Base-by-base conservation (phyloP, 352 stramenopile genomes). In the Phytophthora constricta region DNA sequence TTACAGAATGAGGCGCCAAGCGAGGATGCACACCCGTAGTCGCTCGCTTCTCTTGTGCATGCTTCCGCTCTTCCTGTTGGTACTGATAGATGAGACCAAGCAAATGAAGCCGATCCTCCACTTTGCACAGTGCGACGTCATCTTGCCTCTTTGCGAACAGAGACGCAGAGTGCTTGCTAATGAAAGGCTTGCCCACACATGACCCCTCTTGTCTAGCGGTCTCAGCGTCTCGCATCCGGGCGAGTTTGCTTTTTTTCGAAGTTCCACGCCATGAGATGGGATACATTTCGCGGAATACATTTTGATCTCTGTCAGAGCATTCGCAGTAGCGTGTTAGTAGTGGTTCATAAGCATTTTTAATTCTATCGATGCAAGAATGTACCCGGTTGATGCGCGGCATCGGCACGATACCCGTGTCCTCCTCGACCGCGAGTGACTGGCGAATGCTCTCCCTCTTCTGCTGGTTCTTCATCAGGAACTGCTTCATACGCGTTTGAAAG, bases 61-160 rank as follows among this genome's bases (percentile, higher is more conserved):
- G 53, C 13, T 70, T 47, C 4, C 80, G 74, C 41, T 88, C 82
- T 47, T 90, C 77, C 49, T 84, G 80, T 28, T 93, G 81, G 49
- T 89, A 84, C 34, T 88, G 69, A 33, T 92, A 92, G 43, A 90
- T 91, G 25, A 89, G 53, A 1, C 83, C 86, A 23, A 92, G 76
- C 28, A 90, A 58, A 42, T 91, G 82, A 13, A 93, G 58, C 33
- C 86, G 77, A 59, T 89, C 84, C 62, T 91, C 84, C 3, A 90
- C 82, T 58, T 87, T 86, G 56, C 86, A 90, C 1, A 68, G 72
- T 22, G 76, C 76, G 27, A 92, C 57, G 13, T 92, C 85, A 50
- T 91, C 64, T 16, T 72, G 52, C 11, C 77, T 74, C 25, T 72
- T 60, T 1, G 41, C 48, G 22, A 79, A 79, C n/a, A 90, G 57